These are phyloP conservation scores for Fusarium virguliforme DNA, from an alignment of 2,329 filamentous ascomycete species.

Conservation along the genomic window DNA sequence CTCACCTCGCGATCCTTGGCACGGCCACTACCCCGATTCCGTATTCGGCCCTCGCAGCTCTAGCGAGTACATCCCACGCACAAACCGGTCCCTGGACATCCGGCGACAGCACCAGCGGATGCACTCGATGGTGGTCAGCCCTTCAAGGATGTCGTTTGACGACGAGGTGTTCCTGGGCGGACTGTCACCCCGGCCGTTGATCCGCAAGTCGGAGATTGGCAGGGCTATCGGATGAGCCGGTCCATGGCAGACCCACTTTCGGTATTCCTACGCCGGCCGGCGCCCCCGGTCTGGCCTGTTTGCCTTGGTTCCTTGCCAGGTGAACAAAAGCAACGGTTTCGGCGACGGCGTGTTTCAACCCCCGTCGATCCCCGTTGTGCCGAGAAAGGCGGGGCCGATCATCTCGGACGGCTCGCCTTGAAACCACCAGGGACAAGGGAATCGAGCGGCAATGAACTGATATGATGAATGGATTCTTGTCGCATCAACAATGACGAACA, in stretches of 20 bases:
- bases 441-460: constrained; percentile 11
- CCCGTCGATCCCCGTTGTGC: constrained; percentile 33
- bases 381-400: constrained; percentile 42
- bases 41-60: constrained; percentile 54
- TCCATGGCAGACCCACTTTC: constrained; percentile 19
- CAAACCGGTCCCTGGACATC: constrained; percentile 46
- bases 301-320: constrained; percentile 34
- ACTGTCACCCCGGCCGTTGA: constrained; percentile 65
- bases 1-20: constrained; percentile 62
- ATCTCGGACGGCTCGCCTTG: constrained; percentile 37
- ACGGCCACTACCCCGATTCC: constrained; percentile 56
- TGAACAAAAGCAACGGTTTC: constrained; percentile 35
- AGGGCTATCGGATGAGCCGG: constrained; percentile 67
- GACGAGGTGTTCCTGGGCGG: constrained; percentile 64
- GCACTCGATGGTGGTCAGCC: constrained; percentile 56
- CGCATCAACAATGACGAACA: constrained; percentile 29
- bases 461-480: constrained; percentile 32
- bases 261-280: constrained; percentile 22
- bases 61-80: constrained; percentile 51
- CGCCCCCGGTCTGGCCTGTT: constrained; percentile 34
- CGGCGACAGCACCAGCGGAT: constrained; percentile 57
- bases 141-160: constrained; percentile 63
- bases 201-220: constrained; percentile 67
- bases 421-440: constrained; percentile 30
- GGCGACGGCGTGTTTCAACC: constrained; percentile 46